Evolutionary conservation across 1,284 basidiomycete species (phyloP).

Genomic region (Pseudozyma hubeiensis): DNA sequence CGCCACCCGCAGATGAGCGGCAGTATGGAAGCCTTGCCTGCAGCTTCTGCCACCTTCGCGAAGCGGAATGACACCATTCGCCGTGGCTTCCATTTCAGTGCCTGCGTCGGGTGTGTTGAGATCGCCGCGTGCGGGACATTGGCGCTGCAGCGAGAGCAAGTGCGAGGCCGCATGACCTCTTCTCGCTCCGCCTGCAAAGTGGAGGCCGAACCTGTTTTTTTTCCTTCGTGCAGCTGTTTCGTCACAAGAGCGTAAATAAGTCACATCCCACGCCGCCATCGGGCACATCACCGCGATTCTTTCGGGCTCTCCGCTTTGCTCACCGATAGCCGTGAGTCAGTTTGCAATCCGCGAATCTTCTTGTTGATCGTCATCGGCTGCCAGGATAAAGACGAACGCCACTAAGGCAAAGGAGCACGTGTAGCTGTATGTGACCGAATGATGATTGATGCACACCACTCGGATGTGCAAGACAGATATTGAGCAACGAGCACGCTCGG

Average conservation of each 20-base stretch:
- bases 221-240: constrained; percentile 11
- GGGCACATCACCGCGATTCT: too few species aligned
- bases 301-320: too few species aligned
- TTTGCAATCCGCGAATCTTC: neutral
- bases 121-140: neutral
- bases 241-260: neutral
- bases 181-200: constrained; percentile 6
- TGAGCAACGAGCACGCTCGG: neutral
- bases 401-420: too few species aligned
- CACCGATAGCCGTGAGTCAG: too few species aligned
- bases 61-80: constrained; percentile 15
- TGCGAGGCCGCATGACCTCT: too few species aligned
- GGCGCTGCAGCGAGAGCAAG: neutral
- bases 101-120: neutral
- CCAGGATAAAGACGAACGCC: neutral
- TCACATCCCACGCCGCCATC: too few species aligned
- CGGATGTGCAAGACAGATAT: too few species aligned
- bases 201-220: constrained; percentile 20
- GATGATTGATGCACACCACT: neutral
- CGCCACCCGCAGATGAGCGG: constrained; percentile 2
- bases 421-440: neutral
- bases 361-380: constrained; percentile 3
- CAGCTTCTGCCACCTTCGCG: neutral
- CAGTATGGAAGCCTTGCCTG: neutral
- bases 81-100: neutral